These are phyloP conservation scores for Aspergillus amoenus DNA, from an alignment of 2,329 filamentous ascomycete genomes.

Conservation along the genomic window DNA sequence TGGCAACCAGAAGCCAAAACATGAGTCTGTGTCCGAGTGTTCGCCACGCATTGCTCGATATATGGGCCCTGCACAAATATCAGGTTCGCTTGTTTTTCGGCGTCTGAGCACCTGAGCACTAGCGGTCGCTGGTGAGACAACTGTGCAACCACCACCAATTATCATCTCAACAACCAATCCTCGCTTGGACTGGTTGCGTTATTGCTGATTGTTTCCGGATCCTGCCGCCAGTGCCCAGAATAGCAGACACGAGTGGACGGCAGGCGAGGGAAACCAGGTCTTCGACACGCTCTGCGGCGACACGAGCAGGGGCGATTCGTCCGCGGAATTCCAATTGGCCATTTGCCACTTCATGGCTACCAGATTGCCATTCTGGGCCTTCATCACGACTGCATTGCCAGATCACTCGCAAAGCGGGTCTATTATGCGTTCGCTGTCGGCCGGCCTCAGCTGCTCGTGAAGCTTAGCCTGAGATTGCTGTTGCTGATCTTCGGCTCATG, in stretches of 20 bases:
- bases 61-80: background rate
- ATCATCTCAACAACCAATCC: background rate
- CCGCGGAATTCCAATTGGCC: constrained; percentile 16
- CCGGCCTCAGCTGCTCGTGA: background rate
- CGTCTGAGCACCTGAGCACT: background rate
- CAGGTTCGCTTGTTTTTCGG: background rate
- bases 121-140: constrained; percentile 6
- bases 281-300: background rate
- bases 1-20: background rate
- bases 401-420: background rate
- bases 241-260: background rate
- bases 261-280: background rate
- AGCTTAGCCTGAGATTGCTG: background rate
- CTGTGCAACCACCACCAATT: constrained; percentile 3
- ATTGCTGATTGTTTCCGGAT: background rate
- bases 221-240: background rate
- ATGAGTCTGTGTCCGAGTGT: background rate
- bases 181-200: background rate
- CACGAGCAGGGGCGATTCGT: background rate
- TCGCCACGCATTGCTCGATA: background rate
- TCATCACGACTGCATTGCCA: background rate
- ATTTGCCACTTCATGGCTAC: background rate
- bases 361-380: background rate
- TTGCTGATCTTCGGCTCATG: constrained; percentile 2
- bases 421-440: background rate